A percentile compares a stretch with the other conserved stretches of the same genome.
These are phyloP conservation scores for Musa beccarii DNA, from an alignment of 176 grass and related monocot genomes.

Conservation along the genomic window DNA sequence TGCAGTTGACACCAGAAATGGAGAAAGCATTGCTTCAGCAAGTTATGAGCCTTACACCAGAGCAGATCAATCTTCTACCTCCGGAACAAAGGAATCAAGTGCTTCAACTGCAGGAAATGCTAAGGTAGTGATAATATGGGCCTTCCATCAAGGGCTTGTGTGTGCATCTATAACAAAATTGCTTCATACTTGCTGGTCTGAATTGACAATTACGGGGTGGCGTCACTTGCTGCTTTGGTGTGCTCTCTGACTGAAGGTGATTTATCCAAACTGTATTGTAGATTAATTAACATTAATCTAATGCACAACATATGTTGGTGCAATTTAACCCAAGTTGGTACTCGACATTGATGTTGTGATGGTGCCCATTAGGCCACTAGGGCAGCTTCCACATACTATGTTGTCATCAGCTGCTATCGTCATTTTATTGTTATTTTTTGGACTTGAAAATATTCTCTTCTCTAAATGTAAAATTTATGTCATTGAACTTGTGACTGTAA, in stretches of 20 bases:
- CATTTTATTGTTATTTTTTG: too few relatives aligned
- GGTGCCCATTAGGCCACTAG: too few relatives aligned
- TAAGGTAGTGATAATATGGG: slow-evolving; percentile 29
- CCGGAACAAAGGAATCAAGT: slow-evolving; percentile 93
- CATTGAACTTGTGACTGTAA: too few relatives aligned
- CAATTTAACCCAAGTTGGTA: too few relatives aligned
- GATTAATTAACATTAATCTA: too few relatives aligned
- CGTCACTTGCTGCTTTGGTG: neutral
- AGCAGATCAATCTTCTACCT: slow-evolving; percentile 84
- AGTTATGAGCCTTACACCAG: slow-evolving; percentile 71
- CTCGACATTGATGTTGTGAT: too few relatives aligned
- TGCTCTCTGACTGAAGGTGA: neutral
- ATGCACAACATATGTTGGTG: too few relatives aligned
- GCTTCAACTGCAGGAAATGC: slow-evolving; percentile 90
- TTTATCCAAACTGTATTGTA: neutral
- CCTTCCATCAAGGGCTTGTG: neutral
- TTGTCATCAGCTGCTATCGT: too few relatives aligned
- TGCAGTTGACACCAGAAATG: slow-evolving; percentile 86
- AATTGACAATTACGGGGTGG: neutral
- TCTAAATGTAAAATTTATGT: too few relatives aligned
- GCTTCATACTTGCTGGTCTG: neutral
- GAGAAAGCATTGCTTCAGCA: slow-evolving; percentile 88
- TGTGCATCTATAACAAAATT: neutral
- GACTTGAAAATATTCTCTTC: too few relatives aligned
- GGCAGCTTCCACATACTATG: too few relatives aligned